phyloP scores from a whole-genome alignment of 1,139 yeast species.

The Lodderomyces margitis region DNA sequence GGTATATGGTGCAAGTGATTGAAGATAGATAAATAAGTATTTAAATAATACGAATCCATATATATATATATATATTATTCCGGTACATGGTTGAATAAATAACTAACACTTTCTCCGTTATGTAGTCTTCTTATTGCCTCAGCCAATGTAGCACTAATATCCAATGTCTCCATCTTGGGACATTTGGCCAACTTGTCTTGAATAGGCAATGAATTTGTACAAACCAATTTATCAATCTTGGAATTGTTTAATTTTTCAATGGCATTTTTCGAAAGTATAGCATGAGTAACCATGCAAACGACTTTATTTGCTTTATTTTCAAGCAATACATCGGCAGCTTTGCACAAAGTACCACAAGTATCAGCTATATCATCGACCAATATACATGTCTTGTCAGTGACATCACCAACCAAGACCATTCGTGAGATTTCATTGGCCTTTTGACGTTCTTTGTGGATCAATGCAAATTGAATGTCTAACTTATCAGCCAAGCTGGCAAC shows the following conservation, averaged over 20 bases:
- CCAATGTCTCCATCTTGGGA: constrained; percentile 76
- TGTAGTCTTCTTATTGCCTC: constrained; percentile 95
- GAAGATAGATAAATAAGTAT: constrained; percentile 21
- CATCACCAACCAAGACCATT: constrained; percentile 98
- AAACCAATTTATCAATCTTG: constrained; percentile 74
- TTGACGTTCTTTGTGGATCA: constrained; percentile 95
- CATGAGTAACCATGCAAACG: constrained; percentile 95
- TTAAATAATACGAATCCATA: background rate
- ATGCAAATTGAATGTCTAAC: constrained; percentile 88
- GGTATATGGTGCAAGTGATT: constrained; percentile 51
- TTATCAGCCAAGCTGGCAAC: constrained; percentile 95
- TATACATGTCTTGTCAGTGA: constrained; percentile 78
- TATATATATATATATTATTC: constrained; percentile 9
- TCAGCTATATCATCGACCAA: constrained; percentile 99
- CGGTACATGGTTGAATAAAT: constrained; percentile 72
- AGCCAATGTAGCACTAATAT: constrained; percentile 87
- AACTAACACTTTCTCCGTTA: constrained; percentile 94
- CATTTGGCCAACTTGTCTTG: constrained; percentile 71
- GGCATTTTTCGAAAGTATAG: constrained; percentile 87
- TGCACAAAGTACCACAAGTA: constrained; percentile 94
- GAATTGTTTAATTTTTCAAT: constrained; percentile 78
- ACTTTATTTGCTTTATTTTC: constrained; percentile 81
- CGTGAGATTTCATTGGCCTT: constrained; percentile 91
- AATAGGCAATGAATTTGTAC: constrained; percentile 94
- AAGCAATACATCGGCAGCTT: constrained; percentile 88